A percentile compares a stretch with the other conserved stretches of the same genome.
phyloP scores from a whole-genome alignment of 169 alveolate species.

The Blepharisma undulans region DNA sequence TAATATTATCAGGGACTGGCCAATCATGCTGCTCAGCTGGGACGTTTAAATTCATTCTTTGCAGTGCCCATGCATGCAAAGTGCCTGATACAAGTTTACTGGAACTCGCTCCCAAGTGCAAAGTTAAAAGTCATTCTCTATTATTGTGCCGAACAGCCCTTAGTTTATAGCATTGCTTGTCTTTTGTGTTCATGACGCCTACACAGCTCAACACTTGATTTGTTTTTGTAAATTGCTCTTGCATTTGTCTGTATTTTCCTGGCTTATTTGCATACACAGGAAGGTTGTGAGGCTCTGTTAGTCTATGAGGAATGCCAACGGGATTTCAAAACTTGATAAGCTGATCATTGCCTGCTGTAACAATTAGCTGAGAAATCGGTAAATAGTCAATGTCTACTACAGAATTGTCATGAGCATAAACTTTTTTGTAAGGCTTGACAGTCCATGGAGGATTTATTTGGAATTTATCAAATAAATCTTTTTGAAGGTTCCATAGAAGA shows the following conservation, averaged over 20 bases:
- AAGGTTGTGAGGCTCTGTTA: constrained; percentile 50
- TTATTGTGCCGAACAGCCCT: background rate
- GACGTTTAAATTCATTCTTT: background rate
- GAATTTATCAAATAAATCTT: constrained; percentile 57
- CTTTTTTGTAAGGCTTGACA: constrained; percentile 36
- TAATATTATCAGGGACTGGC: background rate
- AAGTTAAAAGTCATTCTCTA: background rate
- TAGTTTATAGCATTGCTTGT: background rate
- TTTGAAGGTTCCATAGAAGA: constrained; percentile 57
- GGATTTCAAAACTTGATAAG: constrained; percentile 59
- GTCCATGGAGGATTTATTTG: constrained; percentile 60
- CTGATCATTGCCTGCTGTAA: constrained; percentile 39
- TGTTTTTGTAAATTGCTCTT: background rate
- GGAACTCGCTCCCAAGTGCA: background rate
- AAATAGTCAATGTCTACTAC: constrained; percentile 48
- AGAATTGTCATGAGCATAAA: constrained; percentile 50
- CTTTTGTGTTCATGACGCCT: background rate
- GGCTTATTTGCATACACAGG: constrained; percentile 32
- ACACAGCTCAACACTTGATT: background rate
- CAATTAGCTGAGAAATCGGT: constrained; percentile 37
- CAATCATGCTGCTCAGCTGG: constrained; percentile 32
- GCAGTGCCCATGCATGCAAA: background rate
- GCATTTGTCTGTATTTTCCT: background rate
- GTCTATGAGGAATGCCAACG: constrained; percentile 15
- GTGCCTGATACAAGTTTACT: background rate